Evolutionary conservation across 306 rosid genomes (phyloP).

Genomic region (Begonia loranthoides): DNA sequence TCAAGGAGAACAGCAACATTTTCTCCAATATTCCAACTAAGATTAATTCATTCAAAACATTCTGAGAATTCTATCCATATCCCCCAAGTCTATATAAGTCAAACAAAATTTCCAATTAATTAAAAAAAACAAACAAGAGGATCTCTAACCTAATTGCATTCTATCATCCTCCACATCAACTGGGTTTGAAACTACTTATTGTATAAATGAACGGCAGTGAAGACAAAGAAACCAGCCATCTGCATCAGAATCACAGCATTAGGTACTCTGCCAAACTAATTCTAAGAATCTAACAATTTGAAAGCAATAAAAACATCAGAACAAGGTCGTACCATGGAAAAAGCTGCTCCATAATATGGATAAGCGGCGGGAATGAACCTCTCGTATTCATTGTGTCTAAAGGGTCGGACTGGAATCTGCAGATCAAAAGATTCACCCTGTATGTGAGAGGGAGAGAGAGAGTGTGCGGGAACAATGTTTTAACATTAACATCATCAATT

Average conservation of each 20-base stretch:
- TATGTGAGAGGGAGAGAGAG: too few relatives aligned
- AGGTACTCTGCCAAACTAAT: too few relatives aligned
- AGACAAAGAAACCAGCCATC: constrained; percentile 86
- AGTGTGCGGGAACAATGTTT: too few relatives aligned
- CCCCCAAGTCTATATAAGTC: background rate
- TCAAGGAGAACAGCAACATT: too few relatives aligned
- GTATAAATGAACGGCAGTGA: constrained; percentile 72
- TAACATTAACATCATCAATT: too few relatives aligned
- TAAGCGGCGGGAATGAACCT: constrained; percentile 92
- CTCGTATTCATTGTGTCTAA: constrained; percentile 87
- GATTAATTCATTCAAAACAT: too few relatives aligned
- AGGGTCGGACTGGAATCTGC: constrained; percentile 98
- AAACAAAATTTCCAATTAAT: background rate
- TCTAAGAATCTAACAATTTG: too few relatives aligned
- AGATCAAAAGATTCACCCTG: constrained; percentile 7
- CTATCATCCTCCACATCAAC: constrained; percentile 9
- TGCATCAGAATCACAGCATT: constrained; percentile 34
- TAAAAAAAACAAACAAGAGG: background rate
- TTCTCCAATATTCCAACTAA: too few relatives aligned
- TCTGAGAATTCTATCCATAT: too few relatives aligned
- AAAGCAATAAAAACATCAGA: too few relatives aligned
- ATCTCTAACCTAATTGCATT: constrained; percentile 3
- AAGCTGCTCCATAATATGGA: constrained; percentile 87
- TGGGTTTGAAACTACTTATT: constrained; percentile 42
- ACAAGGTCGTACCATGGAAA: constrained; percentile 53